Conservation (phyloP, 805 yeast genomes). For the Kodamaea fukazawae region DNA sequence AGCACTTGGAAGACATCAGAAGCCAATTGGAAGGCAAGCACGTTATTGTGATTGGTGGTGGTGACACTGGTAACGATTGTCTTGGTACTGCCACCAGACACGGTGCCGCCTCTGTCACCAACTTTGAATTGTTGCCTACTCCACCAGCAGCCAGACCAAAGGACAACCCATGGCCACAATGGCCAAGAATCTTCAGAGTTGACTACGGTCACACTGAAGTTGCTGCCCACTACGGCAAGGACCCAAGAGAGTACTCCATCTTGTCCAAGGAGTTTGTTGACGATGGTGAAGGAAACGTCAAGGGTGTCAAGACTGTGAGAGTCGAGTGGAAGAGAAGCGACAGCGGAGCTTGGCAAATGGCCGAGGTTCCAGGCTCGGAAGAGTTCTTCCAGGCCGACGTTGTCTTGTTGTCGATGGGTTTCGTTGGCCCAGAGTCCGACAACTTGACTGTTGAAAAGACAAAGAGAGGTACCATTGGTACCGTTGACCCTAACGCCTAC, state of each 20-base stretch:
- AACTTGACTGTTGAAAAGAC: constrained; percentile 66
- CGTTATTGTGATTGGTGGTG: constrained; percentile 98
- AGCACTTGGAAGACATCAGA: constrained; percentile 74
- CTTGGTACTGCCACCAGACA: constrained; percentile 96
- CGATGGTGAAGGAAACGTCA: constrained; percentile 91
- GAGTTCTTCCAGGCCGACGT: constrained; percentile 93
- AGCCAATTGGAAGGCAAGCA: constrained; percentile 75
- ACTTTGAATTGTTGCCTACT: constrained; percentile 91
- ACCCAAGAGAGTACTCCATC: constrained; percentile 95
- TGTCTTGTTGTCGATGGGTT: constrained; percentile 94
- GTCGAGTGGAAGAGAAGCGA: constrained; percentile 98
- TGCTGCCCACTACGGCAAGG: constrained; percentile 89
- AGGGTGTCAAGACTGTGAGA: constrained; percentile 92
- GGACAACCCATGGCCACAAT: constrained; percentile 99
- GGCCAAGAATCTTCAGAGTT: constrained; percentile 97
- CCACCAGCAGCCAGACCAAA: constrained; percentile 84
- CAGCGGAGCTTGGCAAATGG: constrained; percentile 98
- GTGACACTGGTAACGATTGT: constrained; percentile 99
- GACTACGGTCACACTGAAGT: constrained; percentile 98
- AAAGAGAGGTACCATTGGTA: constrained; percentile 79
- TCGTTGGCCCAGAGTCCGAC: constrained; percentile 91
- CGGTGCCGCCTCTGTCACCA: constrained; percentile 90
- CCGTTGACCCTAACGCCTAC: constrained; percentile 62
- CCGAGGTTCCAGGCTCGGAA: constrained; percentile 92
- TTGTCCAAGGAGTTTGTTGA: constrained; percentile 94